A percentile compares a stretch with the other conserved stretches of the same genome.
These are phyloP conservation scores for Vitis labrusca DNA, from an alignment of 164 flowering plant species.

Conservation along the genomic window DNA sequence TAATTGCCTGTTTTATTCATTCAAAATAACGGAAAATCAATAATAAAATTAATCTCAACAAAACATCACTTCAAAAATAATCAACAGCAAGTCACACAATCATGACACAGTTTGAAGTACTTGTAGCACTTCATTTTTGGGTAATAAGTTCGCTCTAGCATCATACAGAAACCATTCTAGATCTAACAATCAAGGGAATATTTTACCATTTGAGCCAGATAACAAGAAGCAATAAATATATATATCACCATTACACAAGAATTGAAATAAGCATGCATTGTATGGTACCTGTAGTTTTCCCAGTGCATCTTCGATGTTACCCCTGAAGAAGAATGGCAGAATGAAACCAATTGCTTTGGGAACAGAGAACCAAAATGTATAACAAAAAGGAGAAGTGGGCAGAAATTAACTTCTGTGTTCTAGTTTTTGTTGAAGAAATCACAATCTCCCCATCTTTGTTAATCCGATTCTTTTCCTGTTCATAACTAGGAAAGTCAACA, in stretches of 20 bases:
- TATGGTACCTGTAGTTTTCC: slow-evolving; percentile 76
- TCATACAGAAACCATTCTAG: background rate
- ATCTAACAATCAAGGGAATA: background rate
- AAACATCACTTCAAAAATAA: background rate
- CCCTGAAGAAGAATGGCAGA: slow-evolving; percentile 53
- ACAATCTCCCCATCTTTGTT: slow-evolving; percentile 97
- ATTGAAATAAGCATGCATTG: background rate
- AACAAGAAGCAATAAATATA: background rate
- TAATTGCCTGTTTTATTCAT: slow-evolving; percentile 60
- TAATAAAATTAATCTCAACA: no score
- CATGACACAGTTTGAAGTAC: background rate
- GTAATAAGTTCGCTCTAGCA: background rate
- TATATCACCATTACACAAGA: background rate
- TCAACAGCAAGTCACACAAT: background rate
- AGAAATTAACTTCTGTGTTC: slow-evolving; percentile 81
- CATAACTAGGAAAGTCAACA: slow-evolving; percentile 8
- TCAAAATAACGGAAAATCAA: slow-evolving; percentile 1
- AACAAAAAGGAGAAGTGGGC: slow-evolving; percentile 14
- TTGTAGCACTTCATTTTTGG: background rate
- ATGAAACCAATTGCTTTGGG: slow-evolving; percentile 18
- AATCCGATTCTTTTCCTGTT: slow-evolving; percentile 93
- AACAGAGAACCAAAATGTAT: slow-evolving; percentile 9
- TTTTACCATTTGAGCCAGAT: background rate
- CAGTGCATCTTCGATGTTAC: slow-evolving; percentile 93
- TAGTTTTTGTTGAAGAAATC: slow-evolving; percentile 90